Evolutionary conservation across 2,329 filamentous ascomycete genomes (phyloP), one percentile per base, ranked within the genome.

Genomic region (Cryphonectria japonica): DNA sequence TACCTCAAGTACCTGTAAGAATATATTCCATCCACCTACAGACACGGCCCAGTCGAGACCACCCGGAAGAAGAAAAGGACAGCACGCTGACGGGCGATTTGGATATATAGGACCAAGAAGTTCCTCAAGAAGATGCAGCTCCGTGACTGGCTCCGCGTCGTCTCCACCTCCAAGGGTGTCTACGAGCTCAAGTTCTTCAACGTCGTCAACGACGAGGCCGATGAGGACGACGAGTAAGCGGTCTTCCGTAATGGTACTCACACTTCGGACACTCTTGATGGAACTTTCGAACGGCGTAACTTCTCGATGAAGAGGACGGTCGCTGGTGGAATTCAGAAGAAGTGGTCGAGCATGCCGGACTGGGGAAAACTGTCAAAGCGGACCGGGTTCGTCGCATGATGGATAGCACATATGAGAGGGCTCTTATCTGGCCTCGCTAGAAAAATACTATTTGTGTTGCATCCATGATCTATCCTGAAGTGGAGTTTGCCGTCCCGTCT

Each of bases 181-280:
- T 99, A 99, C 89, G 95, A 98, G 90, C 92, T 99, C 86, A 95
- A 97, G 89, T 99, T 99, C 95, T 99, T 97, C 94, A 99, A 99
- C 90, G 95, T 99, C 82, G 95, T 98, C 81, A 96, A 97, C 86
- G 96, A 99, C 84, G 95, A 95, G 84, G 95, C 89, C 79, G 96
- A 98, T 78, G 96, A 99, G 82, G 96, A 99, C 83, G 96, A 99
- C 82, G 96, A 99, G 85, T 99, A 98, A 91, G 79, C 67, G 62
- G 69, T 29, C 34, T 14, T 41, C 16, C 50, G 16, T 13, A 41
- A n/a, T 39, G 32, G 16, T 37, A n/a, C 22, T 37, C 16, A 6
- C 34, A 19, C 16, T 9, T 52, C 16, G 63, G 43, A 50, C 37
- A 22, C 26, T 39, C 39, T 29, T 26, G 19, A n/a, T 62, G 61